A percentile compares a stretch with the other conserved stretches of the same genome.
Conservation (phyloP, 345 rosid genomes). For the Melastoma malabathricum region DNA sequence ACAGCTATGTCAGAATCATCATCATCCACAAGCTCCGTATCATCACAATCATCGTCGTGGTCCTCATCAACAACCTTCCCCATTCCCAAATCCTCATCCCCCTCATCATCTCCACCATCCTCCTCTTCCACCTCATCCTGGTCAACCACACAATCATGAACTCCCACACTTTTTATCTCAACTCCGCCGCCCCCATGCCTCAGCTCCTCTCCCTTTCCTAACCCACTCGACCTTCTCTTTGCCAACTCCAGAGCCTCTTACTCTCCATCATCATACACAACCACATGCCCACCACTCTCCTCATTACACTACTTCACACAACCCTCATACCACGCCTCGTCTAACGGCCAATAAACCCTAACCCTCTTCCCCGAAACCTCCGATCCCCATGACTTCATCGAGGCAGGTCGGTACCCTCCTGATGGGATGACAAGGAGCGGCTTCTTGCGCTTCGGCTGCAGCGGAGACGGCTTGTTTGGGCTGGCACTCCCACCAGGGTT, state of each 20-base stretch:
- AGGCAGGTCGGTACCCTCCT: slow-evolving; percentile 6
- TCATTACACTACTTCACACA: slow-evolving; percentile 34
- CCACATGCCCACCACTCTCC: slow-evolving; percentile 45
- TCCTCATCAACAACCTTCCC: slow-evolving; percentile 36
- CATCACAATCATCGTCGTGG: slow-evolving; percentile 27
- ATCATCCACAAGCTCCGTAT: slow-evolving; percentile 47
- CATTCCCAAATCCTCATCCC: slow-evolving; percentile 72
- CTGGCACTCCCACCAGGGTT: slow-evolving; percentile 25
- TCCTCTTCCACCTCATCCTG: slow-evolving; percentile 16
- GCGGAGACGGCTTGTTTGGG: slow-evolving; percentile 69
- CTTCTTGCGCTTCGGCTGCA: slow-evolving; percentile 41
- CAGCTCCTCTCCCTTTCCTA: slow-evolving; percentile 22
- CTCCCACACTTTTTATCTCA: slow-evolving; percentile 12
- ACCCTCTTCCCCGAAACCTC: slow-evolving; percentile 58
- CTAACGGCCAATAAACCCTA: slow-evolving; percentile 91
- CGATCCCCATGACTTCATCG: slow-evolving; percentile 21
- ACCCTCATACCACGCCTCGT: slow-evolving; percentile 80
- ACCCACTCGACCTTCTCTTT: slow-evolving; percentile 86
- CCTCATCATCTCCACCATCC: slow-evolving; percentile 12
- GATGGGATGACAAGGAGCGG: slow-evolving; percentile 56
- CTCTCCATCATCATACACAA: slow-evolving; percentile 71
- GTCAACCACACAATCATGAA: slow-evolving; percentile 10
- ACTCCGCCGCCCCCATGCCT: slow-evolving; percentile 39
- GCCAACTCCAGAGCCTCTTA: slow-evolving; percentile 79
- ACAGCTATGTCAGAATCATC: slow-evolving; percentile 18